A percentile compares a stretch with the other conserved stretches of the same genome.
Conservation (phyloP, 257 asterid species). For the Salvia splendens region DNA sequence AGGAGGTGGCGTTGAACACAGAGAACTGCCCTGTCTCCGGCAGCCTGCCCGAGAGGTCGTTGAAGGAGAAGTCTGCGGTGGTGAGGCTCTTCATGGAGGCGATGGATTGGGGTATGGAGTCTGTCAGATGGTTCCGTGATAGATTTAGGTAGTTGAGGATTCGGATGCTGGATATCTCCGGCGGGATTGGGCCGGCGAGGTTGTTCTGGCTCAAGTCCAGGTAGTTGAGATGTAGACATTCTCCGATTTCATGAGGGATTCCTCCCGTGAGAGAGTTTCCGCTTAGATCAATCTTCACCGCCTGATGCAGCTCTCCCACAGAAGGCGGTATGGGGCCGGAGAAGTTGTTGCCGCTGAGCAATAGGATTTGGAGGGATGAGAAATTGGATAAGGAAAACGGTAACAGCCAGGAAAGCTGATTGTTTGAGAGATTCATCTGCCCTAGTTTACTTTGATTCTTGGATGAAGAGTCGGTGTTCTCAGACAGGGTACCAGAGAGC, state of each 20-base stretch:
- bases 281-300: constrained; percentile 69
- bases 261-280: constrained; percentile 58
- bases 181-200: constrained; percentile 70
- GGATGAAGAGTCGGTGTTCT: constrained; percentile 34
- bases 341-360: constrained; percentile 66
- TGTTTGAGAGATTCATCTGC: constrained; percentile 76
- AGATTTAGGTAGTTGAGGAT: constrained; percentile 78
- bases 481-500: constrained; percentile 69
- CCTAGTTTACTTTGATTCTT: constrained; percentile 52
- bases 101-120: constrained; percentile 61
- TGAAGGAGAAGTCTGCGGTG: constrained; percentile 88
- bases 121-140: constrained; percentile 72
- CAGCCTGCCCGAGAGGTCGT: constrained; percentile 73
- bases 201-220: constrained; percentile 85
- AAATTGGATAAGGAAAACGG: constrained; percentile 70
- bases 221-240: constrained; percentile 67
- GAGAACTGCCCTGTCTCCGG: constrained; percentile 86
- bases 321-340: constrained; percentile 79
- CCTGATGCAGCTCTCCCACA: constrained; percentile 67
- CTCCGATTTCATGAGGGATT: constrained; percentile 72
- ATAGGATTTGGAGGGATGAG: constrained; percentile 67
- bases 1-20: constrained; percentile 72
- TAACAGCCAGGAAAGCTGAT: constrained; percentile 64
- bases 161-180: constrained; percentile 55
- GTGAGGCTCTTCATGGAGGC: constrained; percentile 85